Base-by-base conservation (phyloP, 1,284 basidiomycete genomes). In the Polyporus tsugae region DNA sequence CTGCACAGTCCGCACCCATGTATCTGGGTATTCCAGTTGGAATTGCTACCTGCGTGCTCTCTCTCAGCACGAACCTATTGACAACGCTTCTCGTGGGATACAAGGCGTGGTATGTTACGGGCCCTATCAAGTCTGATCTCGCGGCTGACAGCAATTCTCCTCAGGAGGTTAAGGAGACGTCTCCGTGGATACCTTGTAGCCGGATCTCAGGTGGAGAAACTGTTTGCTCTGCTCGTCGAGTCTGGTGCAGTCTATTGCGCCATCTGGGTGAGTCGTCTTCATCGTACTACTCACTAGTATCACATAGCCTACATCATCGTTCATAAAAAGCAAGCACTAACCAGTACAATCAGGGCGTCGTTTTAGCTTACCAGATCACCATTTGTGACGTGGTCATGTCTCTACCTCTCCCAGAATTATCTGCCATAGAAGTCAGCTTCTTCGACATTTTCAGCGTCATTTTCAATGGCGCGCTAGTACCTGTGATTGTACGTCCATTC, bases 261-360 rank as follows among this genome's bases (percentile, higher is more conserved):
- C n/a, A 11, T 62, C n/a, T 62, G 60, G 60, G 60, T 52, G n/a
- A 29, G 60, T 29, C 3, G 29, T 17, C 35, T 29, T 29, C 29
- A 29, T 29, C 29, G 29, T 29, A 29, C 10, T 49, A 17, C 46
- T 49, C 4, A 39, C 9, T 13, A n/a, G n/a, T n/a, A 39, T 39
- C 39, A 39, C 13, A 13, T 4, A n/a, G n/a, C n/a, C n/a, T n/a
- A n/a, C n/a, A n/a, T n/a, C n/a, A n/a, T n/a, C n/a, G n/a, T 7
- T 39, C 39, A 4, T 29, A 29, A 29, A 29, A 10, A 13, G 6
- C n/a, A 25, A 13, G 13, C 4, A 25, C 22, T 22, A 25, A 9
- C 36, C 35, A 25, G 36, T 22, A 17, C 10, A 9, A 6, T 7
- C n/a, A 59, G 36, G n/a, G 11, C 6, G 2, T 59, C 36, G 6